phyloP scores from a whole-genome alignment of 805 yeast species.

The Torulaspora delbrueckii region DNA sequence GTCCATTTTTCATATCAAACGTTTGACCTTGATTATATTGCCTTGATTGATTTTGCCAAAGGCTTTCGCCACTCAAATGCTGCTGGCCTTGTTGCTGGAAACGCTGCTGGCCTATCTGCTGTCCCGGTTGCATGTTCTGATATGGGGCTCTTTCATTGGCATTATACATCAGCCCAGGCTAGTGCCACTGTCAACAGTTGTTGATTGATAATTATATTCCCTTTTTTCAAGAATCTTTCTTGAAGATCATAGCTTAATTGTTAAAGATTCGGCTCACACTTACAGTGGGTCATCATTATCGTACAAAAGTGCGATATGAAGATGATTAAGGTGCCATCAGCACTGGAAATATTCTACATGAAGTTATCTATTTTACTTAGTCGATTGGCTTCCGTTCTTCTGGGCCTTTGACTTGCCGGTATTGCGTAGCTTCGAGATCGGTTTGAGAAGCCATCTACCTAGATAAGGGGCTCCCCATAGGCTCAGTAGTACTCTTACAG shows the following conservation, averaged over 20 bases:
- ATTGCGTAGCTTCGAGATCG: constrained; percentile 18
- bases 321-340: background rate
- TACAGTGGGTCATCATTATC: background rate
- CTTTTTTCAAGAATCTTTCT: background rate
- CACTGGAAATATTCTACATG: background rate
- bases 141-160: constrained; percentile 11
- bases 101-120: constrained; percentile 15
- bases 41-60: constrained; percentile 19
- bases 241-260: background rate
- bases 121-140: constrained; percentile 11
- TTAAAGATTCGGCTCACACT: background rate
- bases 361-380: background rate
- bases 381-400: background rate
- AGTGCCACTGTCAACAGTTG: background rate
- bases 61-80: constrained; percentile 12
- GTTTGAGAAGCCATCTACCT: constrained; percentile 22
- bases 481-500: constrained; percentile 30
- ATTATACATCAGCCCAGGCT: constrained; percentile 10
- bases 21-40: constrained; percentile 10
- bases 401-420: background rate
- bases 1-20: constrained; percentile 7
- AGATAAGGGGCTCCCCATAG: constrained; percentile 35
- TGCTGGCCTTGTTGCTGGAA: constrained; percentile 14
- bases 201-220: background rate
- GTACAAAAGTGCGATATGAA: background rate